These are phyloP conservation scores for Carex littledalei DNA, from an alignment of 176 grass and related monocot genomes.

Conservation along the genomic window DNA sequence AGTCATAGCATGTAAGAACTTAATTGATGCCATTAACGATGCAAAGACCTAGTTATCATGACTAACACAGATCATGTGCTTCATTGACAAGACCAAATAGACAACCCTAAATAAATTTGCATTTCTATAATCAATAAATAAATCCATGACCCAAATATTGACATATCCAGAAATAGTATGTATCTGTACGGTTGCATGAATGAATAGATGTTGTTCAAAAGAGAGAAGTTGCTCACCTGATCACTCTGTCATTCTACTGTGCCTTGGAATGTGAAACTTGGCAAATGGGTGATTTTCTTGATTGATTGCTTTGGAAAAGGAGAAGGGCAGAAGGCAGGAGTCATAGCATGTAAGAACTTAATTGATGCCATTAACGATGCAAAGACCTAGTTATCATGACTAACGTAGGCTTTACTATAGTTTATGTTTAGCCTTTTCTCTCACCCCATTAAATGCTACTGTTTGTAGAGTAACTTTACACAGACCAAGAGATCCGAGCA, in stretches of 20 bases:
- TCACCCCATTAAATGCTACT: not conserved
- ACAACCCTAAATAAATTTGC: not conserved
- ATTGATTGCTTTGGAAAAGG: conserved; percentile 26
- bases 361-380: conserved; percentile 17
- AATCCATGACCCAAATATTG: not conserved
- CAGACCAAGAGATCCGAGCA: conserved; percentile 17
- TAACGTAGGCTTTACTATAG: conserved; percentile 2
- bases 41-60: conserved; percentile 14
- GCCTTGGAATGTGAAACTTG: conserved; percentile 8
- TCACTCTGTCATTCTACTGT: not conserved
- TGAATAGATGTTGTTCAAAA: not conserved
- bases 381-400: conserved; percentile 18
- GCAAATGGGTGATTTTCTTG: conserved; percentile 9
- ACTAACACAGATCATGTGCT: not conserved
- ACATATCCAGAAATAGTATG: conserved; percentile 17
- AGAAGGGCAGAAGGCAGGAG: not conserved
- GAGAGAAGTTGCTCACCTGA: not conserved
- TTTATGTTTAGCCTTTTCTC: conserved; percentile 11
- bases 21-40: conserved; percentile 17
- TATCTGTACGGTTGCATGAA: not conserved
- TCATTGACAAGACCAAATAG: not conserved
- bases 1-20: not conserved
- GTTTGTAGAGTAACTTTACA: not conserved
- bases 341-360: not conserved
- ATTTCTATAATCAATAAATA: not conserved